Conservation (phyloP, 805 yeast species). For the Yamadazyma olivae region DNA sequence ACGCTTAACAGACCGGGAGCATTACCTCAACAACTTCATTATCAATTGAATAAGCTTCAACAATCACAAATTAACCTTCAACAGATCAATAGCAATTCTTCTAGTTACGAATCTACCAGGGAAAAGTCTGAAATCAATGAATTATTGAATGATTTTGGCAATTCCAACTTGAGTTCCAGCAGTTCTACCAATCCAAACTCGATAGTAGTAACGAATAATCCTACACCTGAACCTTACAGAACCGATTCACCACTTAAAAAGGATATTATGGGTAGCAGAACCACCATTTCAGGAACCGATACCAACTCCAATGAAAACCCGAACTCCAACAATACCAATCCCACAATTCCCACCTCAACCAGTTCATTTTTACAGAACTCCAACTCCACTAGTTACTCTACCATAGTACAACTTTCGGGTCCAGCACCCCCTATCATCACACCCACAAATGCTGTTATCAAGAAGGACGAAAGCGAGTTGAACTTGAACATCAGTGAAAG, state of each 20-base stretch:
- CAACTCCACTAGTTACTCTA: slow-evolving; percentile 11
- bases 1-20: too few species aligned
- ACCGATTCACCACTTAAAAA: neutral
- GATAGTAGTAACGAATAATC: slow-evolving; percentile 9
- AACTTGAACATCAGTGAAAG: slow-evolving; percentile 22
- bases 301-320: neutral
- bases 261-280: neutral
- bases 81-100: slow-evolving; percentile 4
- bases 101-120: slow-evolving; percentile 6
- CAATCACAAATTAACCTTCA: slow-evolving; percentile 6
- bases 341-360: neutral
- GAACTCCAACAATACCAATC: neutral
- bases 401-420: slow-evolving; percentile 9
- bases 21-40: slow-evolving; percentile 6
- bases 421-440: slow-evolving; percentile 14
- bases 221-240: slow-evolving; percentile 12
- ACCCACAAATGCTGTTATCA: slow-evolving; percentile 7
- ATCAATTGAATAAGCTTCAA: slow-evolving; percentile 11
- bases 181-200: slow-evolving; percentile 13
- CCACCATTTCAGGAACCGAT: neutral
- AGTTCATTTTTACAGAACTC: slow-evolving; percentile 5
- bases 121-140: slow-evolving; percentile 11
- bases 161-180: slow-evolving; percentile 12
- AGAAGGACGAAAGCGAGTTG: slow-evolving; percentile 11
- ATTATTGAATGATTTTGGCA: slow-evolving; percentile 15